These are phyloP conservation scores for Sporothrix brasiliensis DNA, from an alignment of 2,329 filamentous ascomycete species.

Conservation along the genomic window DNA sequence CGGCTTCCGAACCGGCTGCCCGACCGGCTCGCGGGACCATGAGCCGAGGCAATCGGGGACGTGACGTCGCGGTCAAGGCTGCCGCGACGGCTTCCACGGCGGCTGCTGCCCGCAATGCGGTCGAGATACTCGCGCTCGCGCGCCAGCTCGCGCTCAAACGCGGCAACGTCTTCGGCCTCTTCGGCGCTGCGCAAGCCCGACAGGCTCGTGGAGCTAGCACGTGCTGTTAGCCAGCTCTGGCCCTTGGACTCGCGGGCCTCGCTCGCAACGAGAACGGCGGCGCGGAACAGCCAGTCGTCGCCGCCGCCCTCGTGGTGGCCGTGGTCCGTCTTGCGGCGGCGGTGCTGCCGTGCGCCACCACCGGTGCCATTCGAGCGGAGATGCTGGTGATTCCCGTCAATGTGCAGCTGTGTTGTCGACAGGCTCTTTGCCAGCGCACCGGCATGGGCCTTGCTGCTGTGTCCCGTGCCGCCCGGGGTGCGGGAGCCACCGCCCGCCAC, in stretches of 20 bases:
- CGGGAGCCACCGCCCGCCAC: not conserved
- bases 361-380: slow-evolving; percentile 34
- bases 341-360: slow-evolving; percentile 30
- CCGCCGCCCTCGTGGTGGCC: slow-evolving; percentile 33
- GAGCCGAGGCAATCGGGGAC: slow-evolving; percentile 39
- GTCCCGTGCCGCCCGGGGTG: not conserved
- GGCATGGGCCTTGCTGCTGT: slow-evolving; percentile 17
- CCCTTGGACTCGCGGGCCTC: slow-evolving; percentile 69
- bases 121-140: slow-evolving; percentile 54
- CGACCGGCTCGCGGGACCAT: slow-evolving; percentile 21
- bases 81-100: slow-evolving; percentile 48
- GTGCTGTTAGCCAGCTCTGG: slow-evolving; percentile 68
- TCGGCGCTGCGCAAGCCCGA: slow-evolving; percentile 55
- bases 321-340: slow-evolving; percentile 37
- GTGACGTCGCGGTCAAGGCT: slow-evolving; percentile 42
- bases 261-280: slow-evolving; percentile 63
- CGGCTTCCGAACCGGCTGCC: slow-evolving; percentile 53
- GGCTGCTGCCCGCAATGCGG: slow-evolving; percentile 47
- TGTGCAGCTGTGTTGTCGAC: slow-evolving; percentile 60
- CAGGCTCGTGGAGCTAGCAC: slow-evolving; percentile 66
- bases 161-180: slow-evolving; percentile 47
- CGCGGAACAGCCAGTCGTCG: slow-evolving; percentile 66
- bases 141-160: slow-evolving; percentile 55
- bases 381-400: not conserved
- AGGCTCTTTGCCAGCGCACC: slow-evolving; percentile 60